Base-by-base conservation (phyloP, 768 basidiomycete genomes). In the Cyathus striatus region DNA sequence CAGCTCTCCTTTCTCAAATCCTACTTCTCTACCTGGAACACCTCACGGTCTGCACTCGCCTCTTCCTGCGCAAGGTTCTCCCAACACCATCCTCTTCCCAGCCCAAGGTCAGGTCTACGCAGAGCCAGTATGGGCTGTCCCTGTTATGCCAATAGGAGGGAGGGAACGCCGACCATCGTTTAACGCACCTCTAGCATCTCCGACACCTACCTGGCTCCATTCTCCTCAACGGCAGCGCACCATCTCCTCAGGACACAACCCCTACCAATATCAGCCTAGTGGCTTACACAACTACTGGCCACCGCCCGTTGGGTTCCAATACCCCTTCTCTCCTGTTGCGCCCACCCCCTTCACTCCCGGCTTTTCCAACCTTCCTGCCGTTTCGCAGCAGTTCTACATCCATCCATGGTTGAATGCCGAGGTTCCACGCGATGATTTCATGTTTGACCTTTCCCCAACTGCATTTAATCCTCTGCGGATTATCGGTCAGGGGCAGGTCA, bases 321-420 rank as follows among this genome's bases (percentile, higher is more conserved):
- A n/a, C n/a, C n/a, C n/a, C n/a, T n/a, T n/a, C n/a, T n/a, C n/a
- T n/a, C n/a, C n/a, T n/a, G n/a, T n/a, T n/a, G n/a, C n/a, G n/a
- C n/a, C n/a, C n/a, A 20, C 47, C 45, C 14, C 41, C 45, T 16
- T 20, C 22, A 43, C 14, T 30, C 12, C 14, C 35, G 23, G 27
- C 2, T 13, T 26, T 32, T 20, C 13, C 13, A 42, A 14, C 40
- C 59, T 14, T 51, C 51, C 27, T 54, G 61, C 46, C 55, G 63
- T 38, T 41, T 60, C 40, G 50, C 57, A 24, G 55, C 60, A 41
- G 50, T 52, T 62, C 26, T 60, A 58, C 23, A 59, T 80, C 34
- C 72, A 80, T 48, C 77, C 77, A 0, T 70, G 68, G 49, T 60
- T 85, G 3, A 75, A 80, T 50, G 82, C 73, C 12, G 75, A 79